Evolutionary conservation across 805 yeast genomes (phyloP), one percentile per base, ranked within the genome.

Genomic region (Maudiozyma turicensis): DNA sequence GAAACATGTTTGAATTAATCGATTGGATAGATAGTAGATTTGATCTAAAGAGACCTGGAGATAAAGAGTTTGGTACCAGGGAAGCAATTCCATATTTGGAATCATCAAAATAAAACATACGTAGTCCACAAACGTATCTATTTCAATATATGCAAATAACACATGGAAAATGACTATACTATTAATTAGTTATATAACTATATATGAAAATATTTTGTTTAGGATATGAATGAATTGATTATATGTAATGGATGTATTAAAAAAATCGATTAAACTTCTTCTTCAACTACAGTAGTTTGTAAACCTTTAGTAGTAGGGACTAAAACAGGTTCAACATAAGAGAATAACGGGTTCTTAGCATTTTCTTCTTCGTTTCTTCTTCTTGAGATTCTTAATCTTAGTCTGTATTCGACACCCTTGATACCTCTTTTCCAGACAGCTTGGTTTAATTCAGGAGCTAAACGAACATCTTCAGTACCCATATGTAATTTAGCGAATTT

Each of bases 301-400:
- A 93, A 86, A 79, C 97, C 97, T 84, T 93, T 93, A 76, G 87
- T 82, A 61, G 95, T 72, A 70, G 96, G 85, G 68, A 91, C 97
- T 69, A 78, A 76, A 72, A 93, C 96, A 69, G 95, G 91, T 82
- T 93, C 98, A 70, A 93, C 99, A 77, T 80, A 90, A 64, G 98
- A 89, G 82, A 87, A 93, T 74, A 93, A 83, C 75, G 90, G 88
- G 79, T 88, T 90, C 83, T 84, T 85, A 70, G 99, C 97, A 73
- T 88, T 91, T 82, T 93, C 99, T 81, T 93, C 99, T 77, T 93
- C 97, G 81, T 93, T 93, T 82, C 98, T 88, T 90, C 86, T 93
- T 84, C 96, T 86, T 58, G 98, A 89, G 78, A 93, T 90, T 81
- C 96, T 90, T 74, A 93, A 82, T 82, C 99, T 90, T 76, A 93